Conservation (phyloP, 2,329 filamentous ascomycete species). For the Fusarium mangiferae region DNA sequence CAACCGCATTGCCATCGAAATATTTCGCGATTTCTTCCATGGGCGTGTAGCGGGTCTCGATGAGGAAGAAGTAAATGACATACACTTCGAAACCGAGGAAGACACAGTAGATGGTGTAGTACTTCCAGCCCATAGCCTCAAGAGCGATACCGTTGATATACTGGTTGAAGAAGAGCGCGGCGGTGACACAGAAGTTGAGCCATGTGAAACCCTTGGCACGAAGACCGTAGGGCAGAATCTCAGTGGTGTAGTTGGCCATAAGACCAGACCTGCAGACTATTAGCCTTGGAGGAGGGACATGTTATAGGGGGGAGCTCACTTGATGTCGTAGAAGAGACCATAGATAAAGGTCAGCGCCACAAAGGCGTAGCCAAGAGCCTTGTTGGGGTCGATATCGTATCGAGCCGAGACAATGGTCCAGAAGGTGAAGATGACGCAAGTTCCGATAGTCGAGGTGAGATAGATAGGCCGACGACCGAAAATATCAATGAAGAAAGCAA, state of each 20-base stretch:
- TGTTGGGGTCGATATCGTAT: conserved; percentile 37
- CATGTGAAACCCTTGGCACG: conserved; percentile 33
- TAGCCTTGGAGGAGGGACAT: fast-evolving
- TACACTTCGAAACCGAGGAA: conserved; percentile 21
- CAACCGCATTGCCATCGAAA: conserved; percentile 11
- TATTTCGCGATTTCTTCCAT: conserved; percentile 24
- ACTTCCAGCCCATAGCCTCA: conserved; percentile 26
- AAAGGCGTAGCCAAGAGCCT: conserved; percentile 36
- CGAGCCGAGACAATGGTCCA: conserved; percentile 41
- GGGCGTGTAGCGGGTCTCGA: conserved; percentile 15
- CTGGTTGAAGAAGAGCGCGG: conserved; percentile 31
- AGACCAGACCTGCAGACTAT: conserved; percentile 43
- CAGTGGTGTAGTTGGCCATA: conserved; percentile 39
- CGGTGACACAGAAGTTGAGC: conserved; percentile 31
- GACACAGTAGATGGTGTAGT: conserved; percentile 27
- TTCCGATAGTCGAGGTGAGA: conserved; percentile 17
- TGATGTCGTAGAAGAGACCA: conserved; percentile 50
- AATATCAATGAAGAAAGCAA: conserved; percentile 42
- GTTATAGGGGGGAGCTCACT: not conserved
- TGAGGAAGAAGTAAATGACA: conserved; percentile 29
- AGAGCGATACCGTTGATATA: conserved; percentile 33
- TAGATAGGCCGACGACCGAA: conserved; percentile 24
- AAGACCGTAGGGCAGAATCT: conserved; percentile 42
- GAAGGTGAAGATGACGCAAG: conserved; percentile 45
- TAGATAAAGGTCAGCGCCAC: conserved; percentile 53